Evolutionary conservation across 768 basidiomycete species (phyloP).

Genomic region (Coprinopsis sp.): DNA sequence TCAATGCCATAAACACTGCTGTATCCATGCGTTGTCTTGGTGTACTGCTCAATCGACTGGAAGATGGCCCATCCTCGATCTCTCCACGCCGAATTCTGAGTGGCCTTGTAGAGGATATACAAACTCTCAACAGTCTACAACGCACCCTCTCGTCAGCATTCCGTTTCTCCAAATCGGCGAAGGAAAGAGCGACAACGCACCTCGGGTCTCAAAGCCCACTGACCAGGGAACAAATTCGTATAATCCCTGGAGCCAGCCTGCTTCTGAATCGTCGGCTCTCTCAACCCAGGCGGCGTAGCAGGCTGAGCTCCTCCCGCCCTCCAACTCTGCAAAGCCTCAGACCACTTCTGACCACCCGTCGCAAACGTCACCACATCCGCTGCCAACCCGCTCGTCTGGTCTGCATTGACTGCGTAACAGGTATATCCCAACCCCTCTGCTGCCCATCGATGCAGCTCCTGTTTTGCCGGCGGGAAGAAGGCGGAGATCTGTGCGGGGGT

Average conservation of each 20-base stretch:
- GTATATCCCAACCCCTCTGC: conserved; percentile 59
- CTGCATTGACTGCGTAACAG: conserved; percentile 60
- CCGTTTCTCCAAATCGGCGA: too few species aligned
- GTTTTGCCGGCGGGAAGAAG: conserved; percentile 21
- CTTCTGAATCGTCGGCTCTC: conserved; percentile 14
- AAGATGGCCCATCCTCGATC: conserved; percentile 48
- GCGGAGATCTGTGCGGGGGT: background rate
- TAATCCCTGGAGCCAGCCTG: conserved; percentile 34
- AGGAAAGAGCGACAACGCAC: conserved; percentile 26
- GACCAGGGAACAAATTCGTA: conserved; percentile 24
- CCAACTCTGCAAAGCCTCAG: conserved; percentile 37
- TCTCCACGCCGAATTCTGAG: conserved; percentile 46
- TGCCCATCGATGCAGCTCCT: conserved; percentile 49
- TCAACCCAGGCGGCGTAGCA: conserved; percentile 20
- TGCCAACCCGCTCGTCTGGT: conserved; percentile 59
- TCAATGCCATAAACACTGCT: conserved; percentile 39
- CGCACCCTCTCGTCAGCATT: too few species aligned
- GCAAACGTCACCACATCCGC: conserved; percentile 48
- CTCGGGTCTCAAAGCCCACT: conserved; percentile 45
- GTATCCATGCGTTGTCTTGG: conserved; percentile 43
- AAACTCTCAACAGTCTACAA: conserved; percentile 50
- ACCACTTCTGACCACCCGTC: conserved; percentile 29
- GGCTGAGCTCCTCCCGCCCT: conserved; percentile 31
- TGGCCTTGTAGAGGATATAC: conserved; percentile 50
- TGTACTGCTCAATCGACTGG: conserved; percentile 44